Percentiles rank a stretch among this genome's conserved stretches.
Evolutionary conservation across 768 basidiomycete species (phyloP).

Genomic region (Pulveroboletus frians): DNA sequence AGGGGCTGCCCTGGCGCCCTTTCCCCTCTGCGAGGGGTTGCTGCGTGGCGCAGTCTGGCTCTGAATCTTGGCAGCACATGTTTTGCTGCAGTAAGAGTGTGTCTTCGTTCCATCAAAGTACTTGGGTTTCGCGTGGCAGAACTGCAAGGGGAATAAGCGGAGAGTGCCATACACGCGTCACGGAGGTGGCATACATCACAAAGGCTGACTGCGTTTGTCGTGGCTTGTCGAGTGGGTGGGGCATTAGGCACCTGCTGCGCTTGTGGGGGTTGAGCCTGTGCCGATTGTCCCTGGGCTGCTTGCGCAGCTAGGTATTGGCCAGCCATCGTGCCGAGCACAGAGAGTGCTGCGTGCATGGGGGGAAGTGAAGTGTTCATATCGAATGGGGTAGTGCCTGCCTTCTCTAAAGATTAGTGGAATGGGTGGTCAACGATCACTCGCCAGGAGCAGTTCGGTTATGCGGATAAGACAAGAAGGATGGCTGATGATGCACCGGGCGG

Average conservation of each 20-base stretch:
- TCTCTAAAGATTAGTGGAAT: slow-evolving; percentile 4
- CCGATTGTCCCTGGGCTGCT: slow-evolving; percentile 25
- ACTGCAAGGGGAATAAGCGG: slow-evolving; percentile 30
- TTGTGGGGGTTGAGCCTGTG: slow-evolving; percentile 22
- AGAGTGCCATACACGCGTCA: slow-evolving; percentile 5
- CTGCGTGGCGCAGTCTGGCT: slow-evolving; percentile 22
- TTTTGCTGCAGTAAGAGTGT: slow-evolving; percentile 56
- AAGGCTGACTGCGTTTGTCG: slow-evolving; percentile 31
- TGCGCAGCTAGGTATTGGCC: slow-evolving; percentile 34
- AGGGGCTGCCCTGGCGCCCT: slow-evolving; percentile 21
- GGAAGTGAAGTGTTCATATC: slow-evolving; percentile 29
- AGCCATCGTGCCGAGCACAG: slow-evolving; percentile 33
- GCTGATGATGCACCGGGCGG: slow-evolving; percentile 13
- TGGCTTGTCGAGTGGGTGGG: slow-evolving; percentile 14
- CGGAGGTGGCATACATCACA: slow-evolving; percentile 44
- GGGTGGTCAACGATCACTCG: slow-evolving; percentile 18
- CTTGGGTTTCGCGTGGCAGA: slow-evolving; percentile 52
- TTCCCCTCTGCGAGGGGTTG: slow-evolving; percentile 26
- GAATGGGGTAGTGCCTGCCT: slow-evolving; percentile 9
- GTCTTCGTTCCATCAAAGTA: slow-evolving; percentile 51
- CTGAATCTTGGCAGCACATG: slow-evolving; percentile 48
- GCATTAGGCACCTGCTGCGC: slow-evolving; percentile 17
- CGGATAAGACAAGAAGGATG: slow-evolving; percentile 44
- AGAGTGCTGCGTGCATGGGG: slow-evolving; percentile 34
- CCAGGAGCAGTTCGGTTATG: slow-evolving; percentile 26